Percentiles rank a stretch among this genome's conserved stretches.
phyloP scores from a whole-genome alignment of 768 basidiomycete genomes.

The Lentinula sp. region DNA sequence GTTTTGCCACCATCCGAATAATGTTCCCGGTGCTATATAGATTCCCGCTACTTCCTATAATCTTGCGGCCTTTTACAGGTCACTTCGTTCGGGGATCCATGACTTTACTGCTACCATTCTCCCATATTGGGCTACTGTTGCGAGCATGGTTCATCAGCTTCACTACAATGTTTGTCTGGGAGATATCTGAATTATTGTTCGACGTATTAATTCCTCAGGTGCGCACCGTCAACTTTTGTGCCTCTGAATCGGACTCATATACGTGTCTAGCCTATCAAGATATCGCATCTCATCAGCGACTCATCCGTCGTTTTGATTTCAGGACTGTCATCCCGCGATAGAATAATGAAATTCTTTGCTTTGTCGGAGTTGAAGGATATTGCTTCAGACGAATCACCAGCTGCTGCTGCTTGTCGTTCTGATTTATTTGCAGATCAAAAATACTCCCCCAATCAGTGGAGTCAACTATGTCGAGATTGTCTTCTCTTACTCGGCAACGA shows the following conservation, averaged over 20 bases:
- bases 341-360: slow-evolving; percentile 56
- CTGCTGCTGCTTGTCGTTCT: slow-evolving; percentile 38
- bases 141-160: slow-evolving; percentile 47
- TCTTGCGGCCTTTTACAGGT: slow-evolving; percentile 55
- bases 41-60: slow-evolving; percentile 42
- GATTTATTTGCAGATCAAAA: slow-evolving; percentile 67
- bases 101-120: slow-evolving; percentile 44
- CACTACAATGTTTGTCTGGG: slow-evolving; percentile 55
- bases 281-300: slow-evolving; percentile 41
- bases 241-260: neutral
- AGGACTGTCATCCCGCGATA: slow-evolving; percentile 51
- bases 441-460: slow-evolving; percentile 60
- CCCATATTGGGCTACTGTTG: slow-evolving; percentile 36
- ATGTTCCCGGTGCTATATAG: slow-evolving; percentile 48
- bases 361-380: slow-evolving; percentile 56
- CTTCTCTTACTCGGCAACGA: slow-evolving; percentile 61
- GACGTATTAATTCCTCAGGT: slow-evolving; percentile 57
- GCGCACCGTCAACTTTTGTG: slow-evolving; percentile 8
- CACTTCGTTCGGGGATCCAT: slow-evolving; percentile 59
- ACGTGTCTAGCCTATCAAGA: slow-evolving; percentile 36
- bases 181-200: slow-evolving; percentile 55
- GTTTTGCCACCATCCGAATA: slow-evolving; percentile 43
- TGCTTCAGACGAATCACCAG: slow-evolving; percentile 34
- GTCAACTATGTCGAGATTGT: slow-evolving; percentile 47
- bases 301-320: slow-evolving; percentile 54